Percentiles rank a stretch among this genome's conserved stretches.
phyloP scores from a whole-genome alignment of 2,329 filamentous ascomycete genomes.

The Endoconidiophora laricicola region DNA sequence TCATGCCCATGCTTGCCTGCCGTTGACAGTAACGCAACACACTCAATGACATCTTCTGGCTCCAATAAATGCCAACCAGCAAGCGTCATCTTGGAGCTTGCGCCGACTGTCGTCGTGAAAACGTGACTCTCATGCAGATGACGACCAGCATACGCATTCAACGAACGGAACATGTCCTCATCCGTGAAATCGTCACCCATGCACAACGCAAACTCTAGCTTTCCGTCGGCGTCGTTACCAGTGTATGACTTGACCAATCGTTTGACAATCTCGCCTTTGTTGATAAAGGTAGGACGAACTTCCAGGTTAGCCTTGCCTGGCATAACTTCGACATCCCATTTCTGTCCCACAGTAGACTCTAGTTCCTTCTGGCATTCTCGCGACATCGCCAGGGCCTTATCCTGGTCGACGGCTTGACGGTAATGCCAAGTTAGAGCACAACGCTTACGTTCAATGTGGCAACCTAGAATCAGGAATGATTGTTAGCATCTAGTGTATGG shows the following conservation, averaged over 20 bases:
- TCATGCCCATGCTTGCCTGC: constrained; percentile 24
- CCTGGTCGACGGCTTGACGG: constrained; percentile 63
- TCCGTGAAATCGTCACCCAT: constrained; percentile 93
- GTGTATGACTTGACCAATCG: constrained; percentile 62
- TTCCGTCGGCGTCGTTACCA: constrained; percentile 28
- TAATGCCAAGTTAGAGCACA: constrained; percentile 97
- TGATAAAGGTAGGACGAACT: constrained; percentile 90
- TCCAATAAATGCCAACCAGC: constrained; percentile 84
- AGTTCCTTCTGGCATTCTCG: constrained; percentile 69
- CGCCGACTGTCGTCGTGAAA: constrained; percentile 83
- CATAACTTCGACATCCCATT: constrained; percentile 93
- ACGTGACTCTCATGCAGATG: constrained; percentile 45
- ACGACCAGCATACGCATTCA: constrained; percentile 41
- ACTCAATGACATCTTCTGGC: constrained; percentile 71
- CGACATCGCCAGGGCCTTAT: constrained; percentile 66
- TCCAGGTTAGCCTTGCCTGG: constrained; percentile 91
- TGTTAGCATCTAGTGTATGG: neutral
- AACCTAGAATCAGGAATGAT: constrained; percentile 33
- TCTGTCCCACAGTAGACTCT: constrained; percentile 55
- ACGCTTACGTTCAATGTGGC: constrained; percentile 86
- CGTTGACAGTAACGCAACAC: constrained; percentile 37
- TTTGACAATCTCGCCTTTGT: constrained; percentile 92
- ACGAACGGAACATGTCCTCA: constrained; percentile 86
- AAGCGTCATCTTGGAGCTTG: constrained; percentile 79
- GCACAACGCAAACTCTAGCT: constrained; percentile 74